Base-by-base conservation (phyloP, 768 basidiomycete genomes). In the Kwoniella europaea region DNA sequence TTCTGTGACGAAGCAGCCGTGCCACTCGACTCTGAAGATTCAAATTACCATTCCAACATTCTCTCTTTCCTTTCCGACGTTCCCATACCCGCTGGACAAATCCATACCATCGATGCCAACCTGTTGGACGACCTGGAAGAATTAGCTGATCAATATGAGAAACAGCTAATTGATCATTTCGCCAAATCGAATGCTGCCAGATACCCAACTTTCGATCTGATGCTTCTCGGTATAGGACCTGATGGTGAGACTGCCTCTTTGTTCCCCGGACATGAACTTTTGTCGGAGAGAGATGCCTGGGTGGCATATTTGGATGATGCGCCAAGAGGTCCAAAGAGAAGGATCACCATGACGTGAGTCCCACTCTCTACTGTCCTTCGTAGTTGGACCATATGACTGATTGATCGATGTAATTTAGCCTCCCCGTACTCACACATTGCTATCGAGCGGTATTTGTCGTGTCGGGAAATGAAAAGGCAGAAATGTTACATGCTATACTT, bases 241-340 rank as follows among this genome's bases (percentile, higher is more conserved):
- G 97, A 98, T 82, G 96, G 96, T 18, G 97, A 99, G 87, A 98
- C 96, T 61, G 92, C 91, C 68, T 94, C 92, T n/a, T 90, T 99
- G 76, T 99, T 99, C 88, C 97, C 97, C 12, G 91, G 88, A 9
- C 96, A 98, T 80, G 85, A 85, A 52, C 87, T 98, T 43, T 88
- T 99, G 61, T 72, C 84, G 22, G 96, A 98, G 85, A 88, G 87
- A 65, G 94, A 94, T 83, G 89, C 92, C 63, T 99, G 97, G 97
- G 93, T 99, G 22, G 94, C 94, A 3, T 91, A 89, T 84, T 86
- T 98, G 77, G 91, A 92, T 20, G 93, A 98, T 85, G 92, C 92
- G 41, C 97, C 97, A n/a, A 97, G 98, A 85, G 93, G 93, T 0
- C 97, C 97, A 6, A 86, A 90, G 18, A 89, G 87, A 76, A 89